Percentiles rank a stretch among this genome's conserved stretches.
phyloP scores from a whole-genome alignment of 73 alveolate species.

The Symbiodinium pilosum region DNA sequence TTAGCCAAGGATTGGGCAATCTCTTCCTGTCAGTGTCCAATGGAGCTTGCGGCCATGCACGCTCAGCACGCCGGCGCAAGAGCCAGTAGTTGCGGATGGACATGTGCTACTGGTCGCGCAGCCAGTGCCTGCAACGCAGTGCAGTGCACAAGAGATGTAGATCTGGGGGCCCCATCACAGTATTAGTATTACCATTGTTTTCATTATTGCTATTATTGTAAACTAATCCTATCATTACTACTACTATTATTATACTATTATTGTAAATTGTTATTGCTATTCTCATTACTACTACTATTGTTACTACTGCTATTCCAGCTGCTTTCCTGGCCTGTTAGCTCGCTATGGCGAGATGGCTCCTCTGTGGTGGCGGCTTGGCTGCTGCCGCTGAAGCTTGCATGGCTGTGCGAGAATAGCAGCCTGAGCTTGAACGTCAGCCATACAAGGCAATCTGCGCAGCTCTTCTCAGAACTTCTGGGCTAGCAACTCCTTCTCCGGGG shows the following conservation, averaged over 20 bases:
- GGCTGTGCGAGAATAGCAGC: not conserved
- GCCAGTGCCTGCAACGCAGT: slow-evolving; percentile 18
- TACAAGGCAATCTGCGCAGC: not conserved
- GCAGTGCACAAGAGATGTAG: no score
- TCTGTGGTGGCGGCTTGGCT: not conserved
- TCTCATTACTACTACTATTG: no score
- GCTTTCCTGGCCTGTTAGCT: not conserved
- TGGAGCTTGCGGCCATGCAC: slow-evolving; percentile 17
- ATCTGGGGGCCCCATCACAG: no score
- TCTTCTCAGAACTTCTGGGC: not conserved
- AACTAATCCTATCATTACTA: no score
- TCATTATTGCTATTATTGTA: no score
- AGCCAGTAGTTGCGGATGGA: slow-evolving; percentile 7
- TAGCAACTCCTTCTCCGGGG: not conserved
- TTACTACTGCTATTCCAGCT: no score
- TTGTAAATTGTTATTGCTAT: no score
- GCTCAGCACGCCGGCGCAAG: not conserved
- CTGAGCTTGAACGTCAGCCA: not conserved
- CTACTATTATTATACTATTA: no score
- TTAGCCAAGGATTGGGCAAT: not conserved
- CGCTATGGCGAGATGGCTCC: slow-evolving; percentile 4
- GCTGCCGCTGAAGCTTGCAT: not conserved
- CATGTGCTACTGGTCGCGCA: slow-evolving; percentile 18
- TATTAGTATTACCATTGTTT: no score
- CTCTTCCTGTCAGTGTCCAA: not conserved